Evolutionary conservation across 176 grass and related monocot species (phyloP).

Genomic region (Cenchrus purpureus): DNA sequence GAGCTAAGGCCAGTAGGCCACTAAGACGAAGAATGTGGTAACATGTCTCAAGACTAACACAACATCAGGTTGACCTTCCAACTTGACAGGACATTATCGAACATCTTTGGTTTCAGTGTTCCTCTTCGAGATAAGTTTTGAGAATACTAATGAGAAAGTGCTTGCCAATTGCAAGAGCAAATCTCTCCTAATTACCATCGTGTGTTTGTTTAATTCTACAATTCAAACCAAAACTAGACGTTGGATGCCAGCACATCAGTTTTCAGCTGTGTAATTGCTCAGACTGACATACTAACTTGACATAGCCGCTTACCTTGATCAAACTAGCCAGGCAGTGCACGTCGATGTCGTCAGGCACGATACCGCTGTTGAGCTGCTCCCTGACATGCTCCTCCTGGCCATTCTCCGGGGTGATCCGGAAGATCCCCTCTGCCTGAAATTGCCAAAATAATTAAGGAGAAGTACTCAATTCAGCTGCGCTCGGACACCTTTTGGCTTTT

Average conservation of each 20-base stretch:
- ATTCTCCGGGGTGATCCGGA: conserved; percentile 85
- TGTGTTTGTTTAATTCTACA: background rate
- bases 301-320: conserved; percentile 69
- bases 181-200: background rate
- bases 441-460: background rate
- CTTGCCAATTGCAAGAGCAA: background rate
- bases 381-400: conserved; percentile 88
- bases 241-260: background rate
- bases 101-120: background rate
- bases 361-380: conserved; percentile 84
- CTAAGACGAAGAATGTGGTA: background rate
- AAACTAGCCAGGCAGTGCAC: conserved; percentile 89
- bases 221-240: background rate
- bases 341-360: conserved; percentile 84
- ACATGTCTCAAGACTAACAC: background rate
- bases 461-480: background rate
- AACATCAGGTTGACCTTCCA: background rate
- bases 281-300: too few relatives aligned
- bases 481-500: background rate
- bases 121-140: background rate
- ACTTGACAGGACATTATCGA: background rate
- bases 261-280: background rate
- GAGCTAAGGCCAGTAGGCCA: background rate
- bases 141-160: background rate
- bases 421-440: conserved; percentile 86